Evolutionary conservation across 768 basidiomycete genomes (phyloP), one percentile per base, ranked within the genome.

Genomic region (Mycena galopus): DNA sequence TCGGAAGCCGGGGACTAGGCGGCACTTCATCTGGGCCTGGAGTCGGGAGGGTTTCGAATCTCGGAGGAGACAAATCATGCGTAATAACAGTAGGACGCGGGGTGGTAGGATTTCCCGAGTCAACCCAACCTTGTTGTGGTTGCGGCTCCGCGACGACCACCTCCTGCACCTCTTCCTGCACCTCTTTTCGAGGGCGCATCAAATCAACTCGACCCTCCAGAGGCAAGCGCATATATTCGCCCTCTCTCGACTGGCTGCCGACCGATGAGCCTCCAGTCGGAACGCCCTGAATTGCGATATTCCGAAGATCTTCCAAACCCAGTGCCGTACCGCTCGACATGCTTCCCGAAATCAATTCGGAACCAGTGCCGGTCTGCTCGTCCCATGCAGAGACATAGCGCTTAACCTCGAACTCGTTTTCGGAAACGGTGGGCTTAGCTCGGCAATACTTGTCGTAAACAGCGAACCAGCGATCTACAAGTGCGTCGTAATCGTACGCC

Each of bases 381-480:
- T 96, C 91, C 96, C 96, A 97, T 16, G 86, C 92, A 21, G 95
- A 89, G 19, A 88, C 82, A 78, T 94, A 96, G 65, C 86, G 89
- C 70, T 88, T 88, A 8, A 92, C 87, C 69, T 91, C 87, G 79
- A 95, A 93, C 19, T 86, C 84, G 47, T 83, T 77, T 60, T 83
- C 80, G 19, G 86, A 82, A 37, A 84, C 77, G 30, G 82, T 79
- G 44, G 85, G 76, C 37, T 89, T 82, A 1, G 93, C 88, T 62
- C 95, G 94, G 80, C 94, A 95, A 81, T 97, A 90, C 56, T 84
- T 89, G 84, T 98, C 96, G 78, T 97, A 99, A 25, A 97, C 91
- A 35, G 88, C 87, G 81, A 90, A 97, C 97, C 97, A 99, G 50
- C 92, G 90, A 79, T 97, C 92, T 33, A 98, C 89, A 35, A 99